Base-by-base conservation (phyloP, 2,329 filamentous ascomycete genomes). In the Scytalidium lignicola region DNA sequence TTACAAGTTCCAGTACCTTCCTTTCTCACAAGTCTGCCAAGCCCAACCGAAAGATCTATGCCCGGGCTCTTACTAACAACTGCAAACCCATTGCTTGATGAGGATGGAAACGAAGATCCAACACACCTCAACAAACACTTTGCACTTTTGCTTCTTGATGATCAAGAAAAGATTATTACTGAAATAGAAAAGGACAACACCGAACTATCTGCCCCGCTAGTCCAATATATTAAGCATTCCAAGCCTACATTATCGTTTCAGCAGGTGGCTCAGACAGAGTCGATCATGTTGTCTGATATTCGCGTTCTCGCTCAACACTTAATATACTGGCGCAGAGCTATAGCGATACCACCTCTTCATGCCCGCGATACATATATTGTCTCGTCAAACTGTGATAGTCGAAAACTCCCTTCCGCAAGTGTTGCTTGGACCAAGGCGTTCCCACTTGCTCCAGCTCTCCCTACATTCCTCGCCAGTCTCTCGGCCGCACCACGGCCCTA, bases 251-350 rank as follows among this genome's bases (percentile, higher is more conserved):
- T 82, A 55, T 85, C 83, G 70, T 83, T 86, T 63, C 71, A 82
- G 48, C 88, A 91, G 64, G 80, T 90, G 47, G 82, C 85, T 15
- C 79, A 84, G 56, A 80, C 78, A 56, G 82, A 86, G 46, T 79
- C 84, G 18, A 85, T 97, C 46, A 83, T 86, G 3, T 76, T 93
- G 1, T 77, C 82, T 26, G 88, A 95, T 58, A 86, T 97, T 54
- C 86, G 92, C 55, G 85, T 89, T 58, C 88, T 95, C 54, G 90
- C 91, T 9, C 87, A 89, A 50, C 93, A 97, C 70, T 85, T 99
- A 54, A 90, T 97, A 53, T 95, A 95, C 70, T 97, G 92, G 91
- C 85, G 93, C 20, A 86, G 91, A 50, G 93, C 92, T 43, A 88
- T 95, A 52, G 86, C 92, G 15, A 92, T 97, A 39, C 88, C 90